Evolutionary conservation across 2,329 filamentous ascomycete species (phyloP).

Genomic region (Fusarium newnesense): DNA sequence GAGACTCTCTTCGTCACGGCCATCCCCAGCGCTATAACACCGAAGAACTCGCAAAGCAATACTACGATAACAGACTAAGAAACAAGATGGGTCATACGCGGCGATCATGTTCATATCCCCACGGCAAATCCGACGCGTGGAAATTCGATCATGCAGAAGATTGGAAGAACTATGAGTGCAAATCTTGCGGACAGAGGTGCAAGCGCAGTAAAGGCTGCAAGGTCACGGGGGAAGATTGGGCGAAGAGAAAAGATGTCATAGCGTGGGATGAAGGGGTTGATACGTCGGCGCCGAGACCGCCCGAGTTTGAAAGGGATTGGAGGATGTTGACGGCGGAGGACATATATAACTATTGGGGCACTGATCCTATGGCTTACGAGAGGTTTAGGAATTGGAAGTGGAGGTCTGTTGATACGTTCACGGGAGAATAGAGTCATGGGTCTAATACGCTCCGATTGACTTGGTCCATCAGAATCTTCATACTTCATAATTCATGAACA

Average conservation of each 20-base stretch:
- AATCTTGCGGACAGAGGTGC: background rate
- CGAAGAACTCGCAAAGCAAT: rapidly evolving
- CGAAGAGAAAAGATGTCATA: background rate
- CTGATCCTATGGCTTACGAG: background rate
- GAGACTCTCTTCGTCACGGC: background rate
- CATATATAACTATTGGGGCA: background rate
- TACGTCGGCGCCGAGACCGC: background rate
- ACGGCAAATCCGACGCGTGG: conserved; percentile 5
- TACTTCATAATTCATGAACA: too few species aligned
- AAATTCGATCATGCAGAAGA: background rate
- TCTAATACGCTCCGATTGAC: background rate
- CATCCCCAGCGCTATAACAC: background rate
- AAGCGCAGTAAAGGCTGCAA: background rate
- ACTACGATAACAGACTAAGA: background rate
- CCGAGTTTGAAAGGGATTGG: conserved; percentile 13
- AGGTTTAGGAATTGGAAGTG: conserved; percentile 4
- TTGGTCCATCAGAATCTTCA: too few species aligned
- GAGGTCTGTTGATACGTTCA: conserved; percentile 10
- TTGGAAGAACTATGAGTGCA: background rate
- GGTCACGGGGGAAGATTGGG: background rate
- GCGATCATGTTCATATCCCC: background rate
- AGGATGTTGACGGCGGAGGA: background rate
- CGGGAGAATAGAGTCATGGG: background rate
- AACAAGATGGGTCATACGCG: background rate
- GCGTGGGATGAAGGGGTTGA: background rate